phyloP scores from a whole-genome alignment of 345 rosid genomes.

The Corymbia maculata region DNA sequence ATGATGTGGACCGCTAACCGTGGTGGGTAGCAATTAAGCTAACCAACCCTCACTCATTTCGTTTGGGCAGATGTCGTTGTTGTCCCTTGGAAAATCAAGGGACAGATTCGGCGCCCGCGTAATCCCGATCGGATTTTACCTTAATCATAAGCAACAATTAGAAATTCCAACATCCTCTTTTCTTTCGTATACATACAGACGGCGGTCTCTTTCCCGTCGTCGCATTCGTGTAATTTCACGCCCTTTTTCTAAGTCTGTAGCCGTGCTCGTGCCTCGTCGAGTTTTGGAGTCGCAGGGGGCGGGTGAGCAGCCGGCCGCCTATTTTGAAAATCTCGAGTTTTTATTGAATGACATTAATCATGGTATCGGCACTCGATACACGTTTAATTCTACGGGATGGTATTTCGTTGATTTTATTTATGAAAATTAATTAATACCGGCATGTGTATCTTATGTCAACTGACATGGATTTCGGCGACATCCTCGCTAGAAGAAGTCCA shows the following conservation, averaged over 20 bases:
- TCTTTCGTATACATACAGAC: not conserved
- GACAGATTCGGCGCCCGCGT: not conserved
- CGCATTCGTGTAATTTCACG: not conserved
- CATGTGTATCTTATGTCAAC: not conserved
- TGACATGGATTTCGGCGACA: not conserved
- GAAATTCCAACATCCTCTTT: not conserved
- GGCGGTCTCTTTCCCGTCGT: not conserved
- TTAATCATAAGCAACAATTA: not conserved
- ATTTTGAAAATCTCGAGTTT: not conserved
- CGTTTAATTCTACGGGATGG: not conserved
- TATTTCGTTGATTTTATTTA: not conserved
- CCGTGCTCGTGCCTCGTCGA: not conserved
- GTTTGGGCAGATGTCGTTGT: not conserved
- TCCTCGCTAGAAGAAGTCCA: not conserved
- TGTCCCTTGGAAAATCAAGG: not conserved
- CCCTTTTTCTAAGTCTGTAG: not conserved
- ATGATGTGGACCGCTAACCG: not conserved
- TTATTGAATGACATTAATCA: not conserved
- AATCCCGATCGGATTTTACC: not conserved
- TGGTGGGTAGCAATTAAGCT: not conserved
- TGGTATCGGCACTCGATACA: not conserved
- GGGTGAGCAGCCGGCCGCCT: not conserved
- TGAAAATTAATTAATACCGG: not conserved
- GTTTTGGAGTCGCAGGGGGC: accelerated
- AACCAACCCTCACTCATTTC: not conserved